Percentiles rank a stretch among this genome's conserved stretches.
These are phyloP conservation scores for Aureobasidium melanogenum DNA, from an alignment of 2,329 filamentous ascomycete species.

Conservation along the genomic window DNA sequence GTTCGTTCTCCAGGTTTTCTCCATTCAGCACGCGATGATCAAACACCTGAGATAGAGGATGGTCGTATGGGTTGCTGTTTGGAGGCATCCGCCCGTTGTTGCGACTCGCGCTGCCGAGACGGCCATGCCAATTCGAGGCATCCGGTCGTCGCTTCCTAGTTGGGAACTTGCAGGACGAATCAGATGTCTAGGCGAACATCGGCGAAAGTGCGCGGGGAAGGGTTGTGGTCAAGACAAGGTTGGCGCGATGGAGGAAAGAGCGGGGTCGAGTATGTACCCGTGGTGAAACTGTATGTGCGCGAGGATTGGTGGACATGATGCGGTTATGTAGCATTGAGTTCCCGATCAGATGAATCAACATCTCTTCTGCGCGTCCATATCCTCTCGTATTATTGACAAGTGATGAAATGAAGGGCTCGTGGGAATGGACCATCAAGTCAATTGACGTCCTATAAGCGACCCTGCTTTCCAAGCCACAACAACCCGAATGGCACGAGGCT, in stretches of 20 bases:
- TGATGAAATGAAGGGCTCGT: too few relatives aligned
- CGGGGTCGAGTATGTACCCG: too few relatives aligned
- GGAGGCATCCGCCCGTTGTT: neutral
- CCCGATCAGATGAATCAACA: too few relatives aligned
- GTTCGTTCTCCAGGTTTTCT: neutral
- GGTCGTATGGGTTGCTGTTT: neutral
- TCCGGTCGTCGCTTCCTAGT: neutral
- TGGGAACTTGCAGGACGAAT: neutral
- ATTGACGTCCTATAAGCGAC: too few relatives aligned
- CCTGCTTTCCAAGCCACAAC: too few relatives aligned
- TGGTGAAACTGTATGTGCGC: too few relatives aligned
- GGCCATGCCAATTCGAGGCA: neutral
- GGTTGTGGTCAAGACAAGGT: neutral
- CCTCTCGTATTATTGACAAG: too few relatives aligned
- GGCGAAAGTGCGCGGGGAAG: neutral
- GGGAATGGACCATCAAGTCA: too few relatives aligned
- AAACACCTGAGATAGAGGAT: neutral
- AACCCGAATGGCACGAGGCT: too few relatives aligned
- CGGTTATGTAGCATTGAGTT: too few relatives aligned
- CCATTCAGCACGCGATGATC: neutral
- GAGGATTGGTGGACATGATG: too few relatives aligned
- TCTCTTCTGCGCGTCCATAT: too few relatives aligned
- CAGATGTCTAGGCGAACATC: neutral
- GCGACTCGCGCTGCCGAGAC: neutral
- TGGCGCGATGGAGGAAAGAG: neutral